These are phyloP conservation scores for Elasticomyces elasticus DNA, from an alignment of 495 filamentous ascomycete genomes.

Conservation along the genomic window DNA sequence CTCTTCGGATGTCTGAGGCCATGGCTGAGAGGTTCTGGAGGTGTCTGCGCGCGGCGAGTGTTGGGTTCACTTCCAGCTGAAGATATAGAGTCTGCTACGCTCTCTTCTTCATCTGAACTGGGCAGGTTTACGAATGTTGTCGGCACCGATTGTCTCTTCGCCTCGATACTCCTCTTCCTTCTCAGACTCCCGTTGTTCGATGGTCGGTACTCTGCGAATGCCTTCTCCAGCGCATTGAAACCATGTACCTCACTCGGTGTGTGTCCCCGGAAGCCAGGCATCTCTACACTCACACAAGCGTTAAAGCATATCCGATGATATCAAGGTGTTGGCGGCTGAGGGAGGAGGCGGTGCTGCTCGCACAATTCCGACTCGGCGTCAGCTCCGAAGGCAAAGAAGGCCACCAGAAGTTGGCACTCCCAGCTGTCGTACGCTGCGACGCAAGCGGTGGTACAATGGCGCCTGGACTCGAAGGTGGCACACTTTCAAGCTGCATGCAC, in stretches of 20 bases:
- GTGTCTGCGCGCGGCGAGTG: too few relatives aligned
- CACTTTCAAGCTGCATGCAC: neutral
- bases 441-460: slow-evolving; percentile 2
- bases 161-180: neutral
- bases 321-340: neutral
- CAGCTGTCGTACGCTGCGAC: slow-evolving; percentile 2
- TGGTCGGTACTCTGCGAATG: neutral
- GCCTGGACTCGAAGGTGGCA: neutral
- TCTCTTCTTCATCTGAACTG: slow-evolving; percentile 5
- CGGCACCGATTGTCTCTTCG: neutral
- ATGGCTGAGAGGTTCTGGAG: too few relatives aligned
- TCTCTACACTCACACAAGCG: neutral
- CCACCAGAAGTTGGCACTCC: neutral
- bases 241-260: neutral
- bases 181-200: neutral
- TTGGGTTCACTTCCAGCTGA: too few relatives aligned
- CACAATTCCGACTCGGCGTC: neutral
- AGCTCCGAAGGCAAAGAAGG: neutral
- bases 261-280: slow-evolving; percentile 1
- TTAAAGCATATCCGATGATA: neutral
- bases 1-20: neutral
- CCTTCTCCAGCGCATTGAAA: slow-evolving; percentile 8
- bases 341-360: neutral
- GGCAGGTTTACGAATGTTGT: slow-evolving; percentile 1
- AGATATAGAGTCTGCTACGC: neutral